These are phyloP conservation scores for Pseudocercospora fuligena DNA, from an alignment of 2,329 filamentous ascomycete genomes.

Conservation along the genomic window DNA sequence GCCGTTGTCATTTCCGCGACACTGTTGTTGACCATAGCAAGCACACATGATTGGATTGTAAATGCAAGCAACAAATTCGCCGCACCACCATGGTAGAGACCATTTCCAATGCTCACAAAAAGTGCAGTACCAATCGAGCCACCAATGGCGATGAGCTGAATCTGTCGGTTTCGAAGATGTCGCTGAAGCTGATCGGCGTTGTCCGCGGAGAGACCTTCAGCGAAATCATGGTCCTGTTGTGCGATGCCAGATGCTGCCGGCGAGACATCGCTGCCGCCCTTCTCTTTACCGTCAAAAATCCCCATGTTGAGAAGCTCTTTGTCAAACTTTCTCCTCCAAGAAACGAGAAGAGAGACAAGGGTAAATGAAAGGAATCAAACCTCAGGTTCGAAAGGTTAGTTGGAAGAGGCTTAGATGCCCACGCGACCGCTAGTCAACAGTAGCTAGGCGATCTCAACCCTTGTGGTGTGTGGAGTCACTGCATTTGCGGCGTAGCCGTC, in stretches of 20 bases:
- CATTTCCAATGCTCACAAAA: conserved; percentile 59
- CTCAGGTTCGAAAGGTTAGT: background rate
- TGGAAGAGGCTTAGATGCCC: conserved; percentile 3
- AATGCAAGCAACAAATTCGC: conserved; percentile 64
- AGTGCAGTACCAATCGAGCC: conserved; percentile 42
- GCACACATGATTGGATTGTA: conserved; percentile 58
- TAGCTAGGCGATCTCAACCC: conserved; percentile 4
- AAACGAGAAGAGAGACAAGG: background rate
- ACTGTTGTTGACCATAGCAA: conserved; percentile 68
- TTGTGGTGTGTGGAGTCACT: background rate
- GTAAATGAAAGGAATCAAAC: background rate
- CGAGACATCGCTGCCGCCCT: conserved; percentile 19
- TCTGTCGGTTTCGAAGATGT: conserved; percentile 41
- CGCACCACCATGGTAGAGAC: conserved; percentile 57
- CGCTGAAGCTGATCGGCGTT: conserved; percentile 40
- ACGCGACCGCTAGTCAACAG: conserved; percentile 1
- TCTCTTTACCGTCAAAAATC: conserved; percentile 24
- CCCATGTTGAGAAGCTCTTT: conserved; percentile 18
- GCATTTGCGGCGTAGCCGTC: background rate
- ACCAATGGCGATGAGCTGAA: conserved; percentile 45
- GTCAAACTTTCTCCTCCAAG: background rate
- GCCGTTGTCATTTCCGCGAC: conserved; percentile 68
- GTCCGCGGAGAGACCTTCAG: conserved; percentile 27
- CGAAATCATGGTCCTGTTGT: conserved; percentile 18
- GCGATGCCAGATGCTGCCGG: conserved; percentile 9